Base-by-base conservation (phyloP, 148 eudicot genomes). In the Cornus controversa region DNA sequence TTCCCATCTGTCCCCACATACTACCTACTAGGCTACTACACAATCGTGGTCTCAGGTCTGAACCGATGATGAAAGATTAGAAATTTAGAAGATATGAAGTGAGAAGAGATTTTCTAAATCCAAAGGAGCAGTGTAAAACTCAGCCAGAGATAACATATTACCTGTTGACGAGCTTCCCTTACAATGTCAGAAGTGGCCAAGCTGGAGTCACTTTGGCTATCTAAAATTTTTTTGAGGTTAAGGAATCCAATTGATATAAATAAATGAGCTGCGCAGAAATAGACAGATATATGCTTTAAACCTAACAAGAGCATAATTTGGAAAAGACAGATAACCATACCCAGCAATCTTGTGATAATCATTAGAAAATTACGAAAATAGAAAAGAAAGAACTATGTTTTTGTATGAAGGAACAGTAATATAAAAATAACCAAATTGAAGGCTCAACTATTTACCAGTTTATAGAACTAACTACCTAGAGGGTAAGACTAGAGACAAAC, bases 141-240 rank as follows among this genome's bases (percentile, higher is more conserved):
- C 64, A 60, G 24, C 20, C 64, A 60, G 8, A 60, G 24, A 60
- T 25, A 60, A 60, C 64, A 60, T 58, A 18, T n/a, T 77, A 93
- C 99, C 98, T 91, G 90, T 71, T 86, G 91, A 20, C 99, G 98
- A 75, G 94, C 90, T 67, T 93, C 91, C 67, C 83, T 88, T 71
- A 96, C 83, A 65, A 86, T 78, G 37, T 93, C 91, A 31, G 88
- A 86, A 53, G 98, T 89, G 72, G 85, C 86, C 79, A 85, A 64
- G 83, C 98, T 96, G 82, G 91, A 85, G 76, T 85, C 90, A 75
- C 97, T 96, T 81, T 88, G 98, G 85, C 94, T 93, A 80, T 96
- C 99, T 96, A 84, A 84, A 75, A 65, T 16, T 80, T 69, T 68
- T 67, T 60, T 53, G 75, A 54, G 28, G 63, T 87, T 83, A 91